phyloP scores from a whole-genome alignment of 192 early-diverging fungal species.

The Lunasporangiospora selenospora region DNA sequence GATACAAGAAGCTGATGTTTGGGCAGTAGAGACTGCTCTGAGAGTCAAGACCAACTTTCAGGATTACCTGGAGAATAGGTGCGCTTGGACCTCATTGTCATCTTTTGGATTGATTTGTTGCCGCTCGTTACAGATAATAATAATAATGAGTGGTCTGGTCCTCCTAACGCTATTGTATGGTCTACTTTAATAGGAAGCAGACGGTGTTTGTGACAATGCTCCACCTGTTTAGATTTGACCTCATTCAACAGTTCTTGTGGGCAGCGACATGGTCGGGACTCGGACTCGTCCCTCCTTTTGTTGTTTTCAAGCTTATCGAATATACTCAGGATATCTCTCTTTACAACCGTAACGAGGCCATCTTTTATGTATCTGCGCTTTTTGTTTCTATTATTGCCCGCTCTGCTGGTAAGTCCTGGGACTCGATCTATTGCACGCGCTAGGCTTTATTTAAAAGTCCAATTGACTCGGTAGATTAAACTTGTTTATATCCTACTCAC shows the following conservation, averaged over 20 bases:
- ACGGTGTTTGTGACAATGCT: constrained; percentile 45
- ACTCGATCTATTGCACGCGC: not conserved
- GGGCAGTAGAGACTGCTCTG: constrained; percentile 27
- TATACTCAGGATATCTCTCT: constrained; percentile 32
- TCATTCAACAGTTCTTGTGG: constrained; percentile 38
- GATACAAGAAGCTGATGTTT: constrained; percentile 37
- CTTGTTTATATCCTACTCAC: not conserved
- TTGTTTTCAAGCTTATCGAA: constrained; percentile 27
- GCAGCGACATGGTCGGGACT: constrained; percentile 25
- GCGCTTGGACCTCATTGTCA: too few species aligned
- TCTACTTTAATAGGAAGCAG: constrained; percentile 5
- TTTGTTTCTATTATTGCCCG: constrained; percentile 23
- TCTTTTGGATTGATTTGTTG: not conserved
- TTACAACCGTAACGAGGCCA: constrained; percentile 45
- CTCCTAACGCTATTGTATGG: too few species aligned
- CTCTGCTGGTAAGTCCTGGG: constrained; percentile 21
- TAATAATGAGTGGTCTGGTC: not conserved
- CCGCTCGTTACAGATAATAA: not conserved
- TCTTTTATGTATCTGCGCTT: constrained; percentile 31
- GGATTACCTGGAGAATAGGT: constrained; percentile 41
- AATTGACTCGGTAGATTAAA: not conserved
- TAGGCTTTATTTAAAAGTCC: not conserved
- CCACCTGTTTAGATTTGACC: constrained; percentile 14
- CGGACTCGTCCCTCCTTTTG: constrained; percentile 35
- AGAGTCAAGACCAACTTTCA: constrained; percentile 32